Conservation (phyloP, 345 rosid species). For the Microcos paniculata region DNA sequence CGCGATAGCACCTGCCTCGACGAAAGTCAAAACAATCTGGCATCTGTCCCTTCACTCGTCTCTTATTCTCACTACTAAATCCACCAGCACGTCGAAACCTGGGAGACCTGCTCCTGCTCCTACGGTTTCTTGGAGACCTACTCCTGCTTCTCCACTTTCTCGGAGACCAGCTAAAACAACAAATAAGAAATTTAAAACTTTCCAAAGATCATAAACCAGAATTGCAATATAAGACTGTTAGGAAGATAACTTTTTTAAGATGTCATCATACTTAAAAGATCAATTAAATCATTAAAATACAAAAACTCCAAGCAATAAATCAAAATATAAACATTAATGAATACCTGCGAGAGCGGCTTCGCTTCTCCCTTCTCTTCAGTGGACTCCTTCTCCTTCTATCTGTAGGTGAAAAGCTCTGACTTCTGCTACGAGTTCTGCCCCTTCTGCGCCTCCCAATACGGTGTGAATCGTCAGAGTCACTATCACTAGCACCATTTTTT, state of each 20-base stretch:
- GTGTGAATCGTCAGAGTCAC: slow-evolving; percentile 52
- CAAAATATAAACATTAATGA: background rate
- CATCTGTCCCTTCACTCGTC: slow-evolving; percentile 34
- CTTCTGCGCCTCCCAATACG: slow-evolving; percentile 33
- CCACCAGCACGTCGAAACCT: slow-evolving; percentile 30
- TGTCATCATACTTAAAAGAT: background rate
- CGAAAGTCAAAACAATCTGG: slow-evolving; percentile 54
- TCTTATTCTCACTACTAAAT: slow-evolving; percentile 21
- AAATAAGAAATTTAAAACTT: slow-evolving; percentile 11
- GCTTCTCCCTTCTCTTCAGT: slow-evolving; percentile 41
- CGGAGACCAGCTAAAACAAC: slow-evolving; percentile 48
- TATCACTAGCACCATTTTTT: slow-evolving; percentile 54
- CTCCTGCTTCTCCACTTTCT: slow-evolving; percentile 31
- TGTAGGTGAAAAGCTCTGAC: slow-evolving; percentile 44
- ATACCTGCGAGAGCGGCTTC: slow-evolving; percentile 59
- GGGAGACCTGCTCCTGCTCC: slow-evolving; percentile 50
- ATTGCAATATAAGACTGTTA: background rate
- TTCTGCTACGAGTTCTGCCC: slow-evolving; percentile 36
- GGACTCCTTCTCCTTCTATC: slow-evolving; percentile 41
- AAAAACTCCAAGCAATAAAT: background rate
- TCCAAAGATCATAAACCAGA: background rate
- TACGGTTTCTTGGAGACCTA: slow-evolving; percentile 32
- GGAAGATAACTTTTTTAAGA: background rate
- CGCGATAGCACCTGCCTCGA: slow-evolving; percentile 62
- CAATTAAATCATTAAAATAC: background rate